Evolutionary conservation across 2,329 filamentous ascomycete genomes (phyloP), one percentile per base, ranked within the genome.

Genomic region (Fusarium sp.): DNA sequence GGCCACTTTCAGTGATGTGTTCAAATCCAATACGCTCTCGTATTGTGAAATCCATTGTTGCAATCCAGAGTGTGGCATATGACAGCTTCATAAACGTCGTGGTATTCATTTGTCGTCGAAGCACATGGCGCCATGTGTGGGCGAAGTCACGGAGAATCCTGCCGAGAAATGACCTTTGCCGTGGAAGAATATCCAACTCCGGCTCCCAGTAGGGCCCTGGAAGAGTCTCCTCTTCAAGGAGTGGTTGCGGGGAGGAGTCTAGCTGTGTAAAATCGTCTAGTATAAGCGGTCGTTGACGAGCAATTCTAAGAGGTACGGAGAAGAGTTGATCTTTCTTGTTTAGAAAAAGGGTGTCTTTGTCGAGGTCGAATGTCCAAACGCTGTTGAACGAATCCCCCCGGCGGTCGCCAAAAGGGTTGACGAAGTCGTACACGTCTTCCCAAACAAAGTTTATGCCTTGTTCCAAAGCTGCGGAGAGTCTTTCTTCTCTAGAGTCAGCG

Each of bases 81-180:
- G 67, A 61, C 0, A 77, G 62, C 49, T 69, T 75, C 35, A 31
- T 55, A 29, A 75, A 78, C 2, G 69, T 75, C 5, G 6, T 51
- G 6, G 33, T 55, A 5, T 74, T 78, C 38, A 73, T 66, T 29
- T 59, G 36, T 11, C 65, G 33, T 12, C 65, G 69, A 38, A 76
- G 49, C n/a, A 77, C 2, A 61, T 78, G 75, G 6, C 75, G 76
- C 77, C 73, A 76, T 11, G 51, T 57, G 35, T 70, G 53, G 2
- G 59, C 61, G 68, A 77, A 75, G 42, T 77, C 72, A 44, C 27
- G 20, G 8, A 78, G 56, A 0, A 77, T 14, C 5, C 42, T 49
- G 5, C 68, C 69, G 16, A 75, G 33, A 17, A 76, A 74, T 42
- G 67, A 17, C n/a, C 22, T 69, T 36, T n/a, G 8, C 17, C 69